Percentiles rank a stretch among this genome's conserved stretches.
Conservation (phyloP, 2,329 filamentous ascomycete species). For the Claviceps sp. region DNA sequence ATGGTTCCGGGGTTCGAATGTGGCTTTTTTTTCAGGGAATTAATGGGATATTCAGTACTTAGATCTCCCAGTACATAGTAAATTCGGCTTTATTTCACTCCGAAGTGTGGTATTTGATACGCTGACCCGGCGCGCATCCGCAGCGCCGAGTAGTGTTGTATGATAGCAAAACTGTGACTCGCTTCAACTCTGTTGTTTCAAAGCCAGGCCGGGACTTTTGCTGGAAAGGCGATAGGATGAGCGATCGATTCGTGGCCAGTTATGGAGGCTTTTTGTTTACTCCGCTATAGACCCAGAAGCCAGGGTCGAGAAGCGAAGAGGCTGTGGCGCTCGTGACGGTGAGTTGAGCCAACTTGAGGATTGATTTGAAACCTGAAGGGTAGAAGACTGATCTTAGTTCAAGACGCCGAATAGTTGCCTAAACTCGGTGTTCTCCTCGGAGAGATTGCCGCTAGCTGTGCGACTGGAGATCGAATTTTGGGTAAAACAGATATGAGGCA, state of each 20-base stretch:
- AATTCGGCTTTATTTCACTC: not conserved
- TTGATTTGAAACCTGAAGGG: slow-evolving; percentile 33
- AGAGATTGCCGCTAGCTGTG: not conserved
- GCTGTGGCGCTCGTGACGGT: slow-evolving; percentile 56
- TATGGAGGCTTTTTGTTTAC: slow-evolving; percentile 97
- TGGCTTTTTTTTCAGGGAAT: not conserved
- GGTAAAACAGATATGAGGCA: not conserved
- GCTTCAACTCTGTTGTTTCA: not conserved
- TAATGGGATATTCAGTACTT: slow-evolving; percentile 17
- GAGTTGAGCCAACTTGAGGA: slow-evolving; percentile 91
- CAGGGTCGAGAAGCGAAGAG: slow-evolving; percentile 81
- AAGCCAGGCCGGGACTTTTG: not conserved
- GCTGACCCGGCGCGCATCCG: slow-evolving; percentile 21
- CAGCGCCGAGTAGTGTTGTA: slow-evolving; percentile 21
- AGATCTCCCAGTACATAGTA: slow-evolving; percentile 5
- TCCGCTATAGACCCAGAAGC: slow-evolving; percentile 89
- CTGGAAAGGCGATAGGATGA: not conserved
- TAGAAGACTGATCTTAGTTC: not conserved
- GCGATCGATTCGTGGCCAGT: slow-evolving; percentile 31
- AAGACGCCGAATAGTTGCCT: not conserved
- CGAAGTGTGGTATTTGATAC: not conserved
- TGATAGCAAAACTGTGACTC: slow-evolving; percentile 17
- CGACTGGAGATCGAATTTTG: not conserved
- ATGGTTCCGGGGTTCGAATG: not conserved
- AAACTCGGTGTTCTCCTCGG: not conserved